A percentile compares a stretch with the other conserved stretches of the same genome.
These are phyloP conservation scores for Debaryomyces tyrocola DNA, from an alignment of 805 yeast species.

Conservation along the genomic window DNA sequence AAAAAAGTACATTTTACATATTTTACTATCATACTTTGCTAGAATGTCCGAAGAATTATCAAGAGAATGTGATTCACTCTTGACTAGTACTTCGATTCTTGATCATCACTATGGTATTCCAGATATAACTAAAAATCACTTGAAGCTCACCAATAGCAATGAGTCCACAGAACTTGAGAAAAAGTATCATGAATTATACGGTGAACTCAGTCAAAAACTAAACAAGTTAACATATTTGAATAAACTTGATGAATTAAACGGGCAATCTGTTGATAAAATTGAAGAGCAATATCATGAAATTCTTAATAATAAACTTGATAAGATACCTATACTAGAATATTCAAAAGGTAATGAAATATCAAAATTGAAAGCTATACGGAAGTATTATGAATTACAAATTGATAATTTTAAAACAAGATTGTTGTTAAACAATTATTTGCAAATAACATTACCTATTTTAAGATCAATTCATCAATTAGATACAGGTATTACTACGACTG, in stretches of 20 bases:
- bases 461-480: conserved; percentile 32
- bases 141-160: not conserved
- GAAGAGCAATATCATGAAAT: conserved; percentile 15
- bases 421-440: conserved; percentile 25
- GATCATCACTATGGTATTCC: conserved; percentile 37
- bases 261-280: conserved; percentile 12
- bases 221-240: conserved; percentile 30
- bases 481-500: conserved; percentile 26
- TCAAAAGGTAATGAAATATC: not conserved
- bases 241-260: conserved; percentile 19
- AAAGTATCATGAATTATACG: conserved; percentile 24
- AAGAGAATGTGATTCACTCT: conserved; percentile 22
- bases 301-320: conserved; percentile 1
- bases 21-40: not conserved
- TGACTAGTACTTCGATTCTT: conserved; percentile 20
- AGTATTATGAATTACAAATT: conserved; percentile 19
- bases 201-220: conserved; percentile 21
- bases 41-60: conserved; percentile 17
- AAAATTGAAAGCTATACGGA: not conserved
- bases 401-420: conserved; percentile 23
- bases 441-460: conserved; percentile 31
- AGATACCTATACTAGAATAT: not conserved
- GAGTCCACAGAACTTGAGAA: conserved; percentile 19
- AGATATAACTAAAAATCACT: conserved; percentile 5
- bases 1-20: not conserved